phyloP scores from a whole-genome alignment of 768 basidiomycete genomes.

The Agrocybe chaxingu region DNA sequence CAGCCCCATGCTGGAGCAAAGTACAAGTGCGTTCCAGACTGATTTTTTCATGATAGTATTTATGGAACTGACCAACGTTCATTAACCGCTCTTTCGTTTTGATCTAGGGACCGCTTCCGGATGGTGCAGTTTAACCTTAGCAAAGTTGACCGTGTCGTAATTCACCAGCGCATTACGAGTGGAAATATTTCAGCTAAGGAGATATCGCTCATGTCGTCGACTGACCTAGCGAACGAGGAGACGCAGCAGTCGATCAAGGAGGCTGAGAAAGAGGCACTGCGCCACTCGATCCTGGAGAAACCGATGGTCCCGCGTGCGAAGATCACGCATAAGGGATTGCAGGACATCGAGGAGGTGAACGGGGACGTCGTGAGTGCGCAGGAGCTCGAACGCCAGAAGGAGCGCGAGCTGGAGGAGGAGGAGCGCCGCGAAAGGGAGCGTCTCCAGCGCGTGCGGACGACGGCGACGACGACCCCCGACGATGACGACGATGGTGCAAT shows the following conservation, averaged over 20 bases:
- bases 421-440: conserved; percentile 71
- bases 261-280: conserved; percentile 78
- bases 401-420: conserved; percentile 64
- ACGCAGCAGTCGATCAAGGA: conserved; percentile 78
- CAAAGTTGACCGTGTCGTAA: conserved; percentile 72
- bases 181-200: conserved; percentile 64
- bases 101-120: conserved; percentile 78
- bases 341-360: conserved; percentile 82
- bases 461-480: conserved; percentile 49
- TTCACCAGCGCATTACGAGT: conserved; percentile 77
- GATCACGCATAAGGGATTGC: conserved; percentile 90
- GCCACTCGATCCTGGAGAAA: conserved; percentile 81
- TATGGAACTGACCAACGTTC: not conserved
- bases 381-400: conserved; percentile 57
- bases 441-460: conserved; percentile 63
- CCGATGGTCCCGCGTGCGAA: conserved; percentile 66
- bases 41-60: not conserved
- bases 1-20: conserved; percentile 63
- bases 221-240: conserved; percentile 87
- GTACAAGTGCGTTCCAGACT: conserved; percentile 61
- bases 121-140: conserved; percentile 87
- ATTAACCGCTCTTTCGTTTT: conserved; percentile 8
- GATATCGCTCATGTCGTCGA: conserved; percentile 82
- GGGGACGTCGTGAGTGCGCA: conserved; percentile 36
- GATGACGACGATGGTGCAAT: conserved; percentile 73